These are phyloP conservation scores for Aspergillus campestris DNA, from an alignment of 495 filamentous ascomycete species.

Conservation along the genomic window DNA sequence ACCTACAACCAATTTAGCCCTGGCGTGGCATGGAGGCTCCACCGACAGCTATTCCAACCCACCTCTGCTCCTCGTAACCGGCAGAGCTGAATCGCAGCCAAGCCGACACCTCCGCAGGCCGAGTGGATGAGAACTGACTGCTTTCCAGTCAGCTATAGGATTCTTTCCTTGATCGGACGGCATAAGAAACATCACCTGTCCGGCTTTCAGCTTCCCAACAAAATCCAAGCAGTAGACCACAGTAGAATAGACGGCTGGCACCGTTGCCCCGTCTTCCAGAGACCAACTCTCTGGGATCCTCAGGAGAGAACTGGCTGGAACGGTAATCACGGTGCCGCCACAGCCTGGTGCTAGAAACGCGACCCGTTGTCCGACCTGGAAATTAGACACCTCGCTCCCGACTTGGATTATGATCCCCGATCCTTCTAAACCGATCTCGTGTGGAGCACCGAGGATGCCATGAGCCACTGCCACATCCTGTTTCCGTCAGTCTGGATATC, in stretches of 20 bases:
- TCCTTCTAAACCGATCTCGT: no score
- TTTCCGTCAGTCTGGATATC: no score
- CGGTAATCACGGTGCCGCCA: neutral
- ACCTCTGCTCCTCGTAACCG: constrained; percentile 20
- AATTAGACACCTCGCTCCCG: constrained; percentile 20
- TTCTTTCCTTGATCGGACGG: no score
- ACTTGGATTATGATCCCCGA: constrained; percentile 28
- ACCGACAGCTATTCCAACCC: no score
- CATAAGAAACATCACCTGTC: no score
- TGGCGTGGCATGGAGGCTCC: no score
- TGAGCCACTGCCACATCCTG: constrained; percentile 23
- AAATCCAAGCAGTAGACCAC: constrained; percentile 28
- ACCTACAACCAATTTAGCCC: no score
- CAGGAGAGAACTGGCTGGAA: neutral
- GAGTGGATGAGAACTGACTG: constrained; percentile 20
- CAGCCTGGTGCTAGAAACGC: neutral
- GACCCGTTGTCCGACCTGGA: constrained; percentile 31
- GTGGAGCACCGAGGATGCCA: constrained; percentile 18
- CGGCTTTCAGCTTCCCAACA: constrained; percentile 6
- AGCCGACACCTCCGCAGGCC: constrained; percentile 18
- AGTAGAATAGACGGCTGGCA: constrained; percentile 32
- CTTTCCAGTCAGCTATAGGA: no score
- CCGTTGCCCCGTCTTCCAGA: constrained; percentile 26
- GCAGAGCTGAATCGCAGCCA: constrained; percentile 16
- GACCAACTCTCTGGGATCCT: constrained; percentile 15